Conservation (phyloP, 345 rosid genomes). For the Salix udensis region DNA sequence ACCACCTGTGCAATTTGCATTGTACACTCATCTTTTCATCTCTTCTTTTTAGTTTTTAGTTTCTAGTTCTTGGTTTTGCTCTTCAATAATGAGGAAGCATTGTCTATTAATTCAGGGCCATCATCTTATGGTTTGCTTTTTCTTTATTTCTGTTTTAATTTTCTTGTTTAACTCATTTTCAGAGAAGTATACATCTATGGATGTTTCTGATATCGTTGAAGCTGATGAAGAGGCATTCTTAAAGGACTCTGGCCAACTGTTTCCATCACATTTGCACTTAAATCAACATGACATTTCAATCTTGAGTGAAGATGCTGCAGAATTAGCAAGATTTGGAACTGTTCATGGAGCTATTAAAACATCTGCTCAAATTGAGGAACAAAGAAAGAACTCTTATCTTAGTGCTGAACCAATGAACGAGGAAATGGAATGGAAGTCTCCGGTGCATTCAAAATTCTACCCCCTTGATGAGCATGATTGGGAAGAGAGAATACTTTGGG, state of each 20-base stretch:
- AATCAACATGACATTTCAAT: slow-evolving; percentile 43
- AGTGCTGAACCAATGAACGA: slow-evolving; percentile 68
- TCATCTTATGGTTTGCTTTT: neutral
- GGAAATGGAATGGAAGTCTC: slow-evolving; percentile 51
- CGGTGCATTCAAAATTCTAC: slow-evolving; percentile 40
- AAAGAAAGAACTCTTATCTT: slow-evolving; percentile 39
- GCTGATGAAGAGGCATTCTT: slow-evolving; percentile 83
- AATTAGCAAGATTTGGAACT: slow-evolving; percentile 36
- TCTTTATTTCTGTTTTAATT: neutral
- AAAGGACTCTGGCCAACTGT: slow-evolving; percentile 46
- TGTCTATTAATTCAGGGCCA: neutral
- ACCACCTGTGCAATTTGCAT: neutral
- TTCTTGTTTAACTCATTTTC: slow-evolving; percentile 21
- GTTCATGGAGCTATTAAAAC: slow-evolving; percentile 28
- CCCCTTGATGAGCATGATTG: slow-evolving; percentile 92
- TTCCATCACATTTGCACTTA: slow-evolving; percentile 30
- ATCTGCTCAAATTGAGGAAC: slow-evolving; percentile 34
- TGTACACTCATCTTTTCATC: neutral
- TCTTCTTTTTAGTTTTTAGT: neutral
- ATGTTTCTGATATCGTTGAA: slow-evolving; percentile 66
- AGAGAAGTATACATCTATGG: slow-evolving; percentile 60
- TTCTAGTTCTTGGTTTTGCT: neutral
- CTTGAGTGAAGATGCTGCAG: slow-evolving; percentile 29
- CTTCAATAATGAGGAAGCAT: neutral
- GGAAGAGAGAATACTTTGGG: slow-evolving; percentile 88